Base-by-base conservation (phyloP, 208 protist species). In the Lotmaria passim region DNA sequence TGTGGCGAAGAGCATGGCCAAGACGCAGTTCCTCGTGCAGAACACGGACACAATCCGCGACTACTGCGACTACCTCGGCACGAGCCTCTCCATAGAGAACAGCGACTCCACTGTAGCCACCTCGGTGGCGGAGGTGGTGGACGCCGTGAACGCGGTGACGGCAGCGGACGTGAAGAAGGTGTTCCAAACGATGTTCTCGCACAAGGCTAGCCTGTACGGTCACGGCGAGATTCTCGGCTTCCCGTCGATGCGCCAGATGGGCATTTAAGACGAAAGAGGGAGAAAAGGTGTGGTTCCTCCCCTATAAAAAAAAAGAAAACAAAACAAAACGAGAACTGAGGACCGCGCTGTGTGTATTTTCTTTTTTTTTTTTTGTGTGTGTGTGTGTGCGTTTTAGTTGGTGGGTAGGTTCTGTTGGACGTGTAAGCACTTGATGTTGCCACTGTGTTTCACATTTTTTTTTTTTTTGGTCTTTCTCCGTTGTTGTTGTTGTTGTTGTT, bases 61-160 rank as follows among this genome's bases (percentile, higher is more conserved):
- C 79, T 89, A 94, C 73, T 93, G 86, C 76, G 91, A 96, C 71
- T 94, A 89, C 78, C 81, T 96, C 73, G 89, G 88, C 46, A 95
- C 87, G 44, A 85, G 79, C 58, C 72, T 96, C 50, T 44, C 75
- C n/a, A 15, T 88, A 10, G 77, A 78, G 17, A 58, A 55, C 56
- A 43, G 47, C 31, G 55, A 65, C 19, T 82, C 79, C 6, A 91
- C 75, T 47, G 52, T 78, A 15, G 64, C 79, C 30, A 75, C 71
- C 26, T 73, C 47, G 46, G 50, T 87, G 12, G 82, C 86, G 43
- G 88, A 91, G 56, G 73, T 96, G 21, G 51, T 90, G 19, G 81
- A 84, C 19, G 86, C 87, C 30, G 81, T 96, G 59, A 69, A 84
- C 52, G 56, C 66, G 12, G 81, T 93, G 39, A 82, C 61, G 23